Evolutionary conservation across 257 asterid species (phyloP).

Genomic region (Knoxia roxburghii): DNA sequence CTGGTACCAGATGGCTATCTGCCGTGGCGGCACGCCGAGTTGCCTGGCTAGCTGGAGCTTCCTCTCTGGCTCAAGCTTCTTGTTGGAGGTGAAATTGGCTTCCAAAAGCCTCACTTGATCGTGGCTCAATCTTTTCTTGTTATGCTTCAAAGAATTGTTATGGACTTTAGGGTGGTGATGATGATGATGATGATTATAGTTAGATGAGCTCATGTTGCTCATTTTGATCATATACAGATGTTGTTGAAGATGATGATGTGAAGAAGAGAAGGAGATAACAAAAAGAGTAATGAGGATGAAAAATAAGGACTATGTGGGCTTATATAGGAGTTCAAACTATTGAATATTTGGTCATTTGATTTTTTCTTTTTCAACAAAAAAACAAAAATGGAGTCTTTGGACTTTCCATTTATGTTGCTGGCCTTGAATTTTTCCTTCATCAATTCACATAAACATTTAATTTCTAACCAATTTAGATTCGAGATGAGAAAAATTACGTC

Average conservation of each 20-base stretch:
- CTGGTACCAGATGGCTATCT: conserved; percentile 90
- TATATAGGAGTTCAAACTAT: conserved; percentile 17
- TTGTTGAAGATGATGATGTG: too few relatives aligned
- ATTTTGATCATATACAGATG: too few relatives aligned
- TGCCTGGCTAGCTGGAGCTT: conserved; percentile 69
- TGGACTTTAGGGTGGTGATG: neutral
- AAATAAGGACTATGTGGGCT: conserved; percentile 8
- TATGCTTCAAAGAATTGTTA: conserved; percentile 24
- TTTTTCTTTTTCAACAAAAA: neutral
- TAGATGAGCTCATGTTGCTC: conserved; percentile 26
- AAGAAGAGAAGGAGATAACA: too few relatives aligned
- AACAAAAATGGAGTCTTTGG: neutral
- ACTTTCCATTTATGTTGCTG: conserved; percentile 25
- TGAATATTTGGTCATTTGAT: conserved; percentile 8
- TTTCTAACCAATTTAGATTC: too few relatives aligned
- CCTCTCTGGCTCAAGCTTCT: conserved; percentile 76
- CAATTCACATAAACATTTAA: too few relatives aligned
- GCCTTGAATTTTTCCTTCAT: conserved; percentile 17
- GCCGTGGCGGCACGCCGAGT: conserved; percentile 74
- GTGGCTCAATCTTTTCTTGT: conserved; percentile 58
- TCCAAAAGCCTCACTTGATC: conserved; percentile 71
- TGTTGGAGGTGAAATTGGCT: conserved; percentile 54
- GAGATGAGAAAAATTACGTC: too few relatives aligned
- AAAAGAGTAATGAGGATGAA: conserved; percentile 1
- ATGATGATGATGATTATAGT: conserved; percentile 25